Base-by-base conservation (phyloP, 345 rosid species). In the Bruguiera gymnorhiza region DNA sequence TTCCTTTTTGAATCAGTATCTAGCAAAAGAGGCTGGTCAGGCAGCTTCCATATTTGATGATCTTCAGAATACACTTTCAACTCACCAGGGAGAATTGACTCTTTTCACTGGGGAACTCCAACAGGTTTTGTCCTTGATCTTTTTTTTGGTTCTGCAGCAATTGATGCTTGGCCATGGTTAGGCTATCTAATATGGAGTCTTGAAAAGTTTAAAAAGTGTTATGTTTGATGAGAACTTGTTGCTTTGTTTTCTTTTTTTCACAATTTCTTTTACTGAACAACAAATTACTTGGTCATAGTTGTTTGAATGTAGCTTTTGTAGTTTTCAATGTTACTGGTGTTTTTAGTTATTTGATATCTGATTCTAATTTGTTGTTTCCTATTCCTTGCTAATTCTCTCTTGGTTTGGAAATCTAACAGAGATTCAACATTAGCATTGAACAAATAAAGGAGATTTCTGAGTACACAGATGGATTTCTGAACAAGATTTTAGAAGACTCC, bases 61-160 rank as follows among this genome's bases (percentile, higher is more conserved):
- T 72, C 94, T 96, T 76, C 92, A 89, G 74, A 76, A 71, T 66
- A 70, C 83, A 30, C 86, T 96, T 71, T 84, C 91, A 72, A 72
- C 86, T 66, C 87, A 90, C 68, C 94, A 86, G 68, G 90, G 88
- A 59, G 99, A 96, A 81, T 83, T 92, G 88, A 89, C 88, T 59
- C 72, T 78, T 70, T 92, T 90, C 80, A 88, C 98, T 10, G 81
- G 85, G 77, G 97, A 96, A 76, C 68, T 96, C 70, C 88, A 92
- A 54, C 91, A 88, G 95, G 99, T 92, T 63, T 59, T 76, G 65
- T 67, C 58, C 56, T 69, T 32, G 23, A 2, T 39, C 29, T 37
- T 64, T 34, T 52, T 56, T 34, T 62, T 5, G 58, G 26, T 62
- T 1, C 31, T 20, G 19, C 8, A 6, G 6, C 24, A 27, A 48